A percentile compares a stretch with the other conserved stretches of the same genome.
Conservation (phyloP, 2,329 filamentous ascomycete species). For the Pseudophaeomoniella oleicola region DNA sequence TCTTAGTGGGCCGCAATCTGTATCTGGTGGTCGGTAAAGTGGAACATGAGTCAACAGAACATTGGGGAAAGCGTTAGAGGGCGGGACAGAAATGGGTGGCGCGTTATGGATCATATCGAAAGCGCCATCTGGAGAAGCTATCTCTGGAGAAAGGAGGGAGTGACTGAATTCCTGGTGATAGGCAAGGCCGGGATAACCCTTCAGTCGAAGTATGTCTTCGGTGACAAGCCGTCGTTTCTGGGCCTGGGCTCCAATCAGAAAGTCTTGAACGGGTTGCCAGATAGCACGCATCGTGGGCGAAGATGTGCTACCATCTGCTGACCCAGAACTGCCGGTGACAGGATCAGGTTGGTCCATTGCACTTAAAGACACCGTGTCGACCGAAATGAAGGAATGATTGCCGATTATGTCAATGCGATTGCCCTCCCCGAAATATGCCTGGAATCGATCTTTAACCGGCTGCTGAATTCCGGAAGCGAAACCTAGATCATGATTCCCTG, state of each 20-base stretch:
- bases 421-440: conserved; percentile 77
- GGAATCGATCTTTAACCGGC: conserved; percentile 68
- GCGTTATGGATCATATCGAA: background rate
- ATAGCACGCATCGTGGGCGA: conserved; percentile 44
- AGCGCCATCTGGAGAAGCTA: background rate
- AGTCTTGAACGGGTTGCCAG: conserved; percentile 62
- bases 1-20: conserved; percentile 72
- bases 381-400: conserved; percentile 88
- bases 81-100: background rate
- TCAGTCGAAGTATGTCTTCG: conserved; percentile 52
- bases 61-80: conserved; percentile 48
- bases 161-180: conserved; percentile 22
- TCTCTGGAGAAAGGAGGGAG: background rate
- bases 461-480: conserved; percentile 76
- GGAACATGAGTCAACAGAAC: conserved; percentile 86
- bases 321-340: conserved; percentile 29
- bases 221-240: conserved; percentile 51
- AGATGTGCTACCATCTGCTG: conserved; percentile 20
- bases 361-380: conserved; percentile 79
- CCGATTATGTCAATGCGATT: conserved; percentile 84
- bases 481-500: conserved; percentile 89
- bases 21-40: conserved; percentile 65
- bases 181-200: conserved; percentile 36
- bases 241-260: conserved; percentile 52
- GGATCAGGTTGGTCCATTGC: conserved; percentile 47